Conservation (phyloP, 2,329 filamentous ascomycete species). For the Fusarium stilboides region DNA sequence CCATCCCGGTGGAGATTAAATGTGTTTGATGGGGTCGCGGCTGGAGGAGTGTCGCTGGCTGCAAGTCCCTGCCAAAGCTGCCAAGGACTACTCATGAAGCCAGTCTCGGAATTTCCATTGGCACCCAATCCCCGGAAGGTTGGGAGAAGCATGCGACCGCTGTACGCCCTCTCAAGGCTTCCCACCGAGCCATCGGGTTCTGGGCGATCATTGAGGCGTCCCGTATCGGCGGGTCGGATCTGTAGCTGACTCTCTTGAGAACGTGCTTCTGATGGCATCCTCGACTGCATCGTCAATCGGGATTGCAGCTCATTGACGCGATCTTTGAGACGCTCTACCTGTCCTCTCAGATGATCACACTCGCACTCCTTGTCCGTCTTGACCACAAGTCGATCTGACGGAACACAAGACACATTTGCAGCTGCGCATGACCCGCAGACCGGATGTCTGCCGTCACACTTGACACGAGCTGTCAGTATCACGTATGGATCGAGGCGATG, state of each 20-base stretch:
- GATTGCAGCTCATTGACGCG: conserved; percentile 37
- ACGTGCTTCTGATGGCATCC: background rate
- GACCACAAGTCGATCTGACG: conserved; percentile 43
- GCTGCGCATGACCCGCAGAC: conserved; percentile 38
- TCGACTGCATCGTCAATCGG: conserved; percentile 18
- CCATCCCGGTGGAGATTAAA: conserved; percentile 39
- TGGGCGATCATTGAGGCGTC: background rate
- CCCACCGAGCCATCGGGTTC: conserved; percentile 25
- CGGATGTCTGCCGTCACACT: conserved; percentile 46
- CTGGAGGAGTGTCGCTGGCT: conserved; percentile 32
- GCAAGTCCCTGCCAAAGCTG: conserved; percentile 43
- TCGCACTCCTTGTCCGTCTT: conserved; percentile 42
- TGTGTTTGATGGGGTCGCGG: conserved; percentile 1
- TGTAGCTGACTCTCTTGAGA: conserved; percentile 12
- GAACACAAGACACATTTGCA: conserved; percentile 39
- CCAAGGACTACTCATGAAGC: conserved; percentile 44
- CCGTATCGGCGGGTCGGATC: background rate
- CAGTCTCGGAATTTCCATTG: conserved; percentile 23
- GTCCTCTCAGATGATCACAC: conserved; percentile 38
- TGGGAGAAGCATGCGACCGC: conserved; percentile 42
- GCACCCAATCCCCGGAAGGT: conserved; percentile 31
- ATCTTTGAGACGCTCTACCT: conserved; percentile 35
- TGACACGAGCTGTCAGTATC: background rate
- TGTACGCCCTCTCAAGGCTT: conserved; percentile 34
- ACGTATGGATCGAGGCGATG: background rate